phyloP scores from a whole-genome alignment of 2,329 filamentous ascomycete species.

The Podosphaera fusca region DNA sequence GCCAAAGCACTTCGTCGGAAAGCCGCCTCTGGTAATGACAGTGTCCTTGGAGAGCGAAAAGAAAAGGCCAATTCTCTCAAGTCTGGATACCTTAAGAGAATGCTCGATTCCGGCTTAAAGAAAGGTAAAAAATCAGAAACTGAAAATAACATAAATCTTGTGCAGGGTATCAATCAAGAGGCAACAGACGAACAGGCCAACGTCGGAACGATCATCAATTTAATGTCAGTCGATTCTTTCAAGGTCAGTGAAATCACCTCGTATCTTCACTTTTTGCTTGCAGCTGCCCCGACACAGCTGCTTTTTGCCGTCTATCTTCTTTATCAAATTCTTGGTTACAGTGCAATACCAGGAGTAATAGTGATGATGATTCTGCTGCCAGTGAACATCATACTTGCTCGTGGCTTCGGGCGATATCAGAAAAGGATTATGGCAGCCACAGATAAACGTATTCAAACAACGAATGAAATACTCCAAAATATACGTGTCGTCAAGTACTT shows the following conservation, averaged over 20 bases:
- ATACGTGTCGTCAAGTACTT: constrained; percentile 99
- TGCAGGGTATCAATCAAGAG: constrained; percentile 8
- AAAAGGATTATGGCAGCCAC: constrained; percentile 83
- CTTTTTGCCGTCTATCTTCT: constrained; percentile 58
- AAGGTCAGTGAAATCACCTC: constrained; percentile 89
- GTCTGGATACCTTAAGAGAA: constrained; percentile 22
- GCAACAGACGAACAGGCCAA: constrained; percentile 54
- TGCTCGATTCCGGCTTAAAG: constrained; percentile 35
- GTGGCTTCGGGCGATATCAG: constrained; percentile 64
- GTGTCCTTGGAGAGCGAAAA: constrained; percentile 36
- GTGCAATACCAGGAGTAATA: constrained; percentile 77
- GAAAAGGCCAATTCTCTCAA: constrained; percentile 23
- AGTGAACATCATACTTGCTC: constrained; percentile 72
- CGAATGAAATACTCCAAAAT: constrained; percentile 90
- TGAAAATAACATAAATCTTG: constrained; percentile 14
- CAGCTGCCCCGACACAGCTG: constrained; percentile 72
- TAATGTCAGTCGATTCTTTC: constrained; percentile 99
- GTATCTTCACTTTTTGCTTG: constrained; percentile 90
- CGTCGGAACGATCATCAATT: constrained; percentile 92
- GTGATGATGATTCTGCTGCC: constrained; percentile 79
- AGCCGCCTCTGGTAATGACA: constrained; percentile 56
- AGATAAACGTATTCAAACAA: constrained; percentile 86
- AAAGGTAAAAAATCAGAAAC: constrained; percentile 21
- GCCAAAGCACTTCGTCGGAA: constrained; percentile 84
- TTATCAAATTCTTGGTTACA: constrained; percentile 75